A percentile compares a stretch with the other conserved stretches of the same genome.
Evolutionary conservation across 2,329 filamentous ascomycete species (phyloP).

Genomic region (Colletotrichum coccodes): DNA sequence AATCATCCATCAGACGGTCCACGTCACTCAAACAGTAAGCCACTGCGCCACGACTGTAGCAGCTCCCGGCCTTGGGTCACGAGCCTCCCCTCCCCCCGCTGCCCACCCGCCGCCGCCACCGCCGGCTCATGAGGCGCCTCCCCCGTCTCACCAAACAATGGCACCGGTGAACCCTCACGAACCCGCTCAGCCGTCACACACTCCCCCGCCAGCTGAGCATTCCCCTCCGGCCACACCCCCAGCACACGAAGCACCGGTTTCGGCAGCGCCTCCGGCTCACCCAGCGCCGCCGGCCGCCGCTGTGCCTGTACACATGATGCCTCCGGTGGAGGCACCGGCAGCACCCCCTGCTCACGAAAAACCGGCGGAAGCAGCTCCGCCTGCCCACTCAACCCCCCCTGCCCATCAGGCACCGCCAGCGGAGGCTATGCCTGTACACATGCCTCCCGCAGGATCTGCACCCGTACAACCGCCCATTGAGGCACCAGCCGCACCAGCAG

Average conservation of each 20-base stretch:
- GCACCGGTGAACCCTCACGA: background rate
- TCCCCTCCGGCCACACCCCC: background rate
- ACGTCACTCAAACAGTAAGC: constrained; percentile 14
- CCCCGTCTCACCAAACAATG: background rate
- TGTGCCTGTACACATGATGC: background rate
- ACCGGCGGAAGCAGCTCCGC: constrained; percentile 9
- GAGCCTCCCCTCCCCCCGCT: constrained; percentile 8
- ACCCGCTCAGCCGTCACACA: background rate
- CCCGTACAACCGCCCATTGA: background rate
- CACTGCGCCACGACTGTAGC: constrained; percentile 10
- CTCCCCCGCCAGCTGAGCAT: constrained; percentile 8
- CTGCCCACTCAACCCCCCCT: background rate
- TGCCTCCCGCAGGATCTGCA: background rate
- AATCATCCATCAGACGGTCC: background rate
- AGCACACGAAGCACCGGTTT: background rate
- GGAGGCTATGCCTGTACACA: constrained; percentile 12
- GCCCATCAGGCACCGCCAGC: constrained; percentile 5
- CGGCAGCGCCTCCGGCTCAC: background rate
- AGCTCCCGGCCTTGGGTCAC: background rate
- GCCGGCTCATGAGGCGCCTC: background rate
- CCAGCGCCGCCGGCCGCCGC: background rate
- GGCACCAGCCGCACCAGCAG: constrained; percentile 5
- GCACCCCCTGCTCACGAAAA: background rate
- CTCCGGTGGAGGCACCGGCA: background rate
- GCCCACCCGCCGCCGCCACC: background rate